Evolutionary conservation across 371 early-diverging fungal genomes (phyloP), one percentile per base, ranked within the genome.

Genomic region (Haplosporangium sp.): DNA sequence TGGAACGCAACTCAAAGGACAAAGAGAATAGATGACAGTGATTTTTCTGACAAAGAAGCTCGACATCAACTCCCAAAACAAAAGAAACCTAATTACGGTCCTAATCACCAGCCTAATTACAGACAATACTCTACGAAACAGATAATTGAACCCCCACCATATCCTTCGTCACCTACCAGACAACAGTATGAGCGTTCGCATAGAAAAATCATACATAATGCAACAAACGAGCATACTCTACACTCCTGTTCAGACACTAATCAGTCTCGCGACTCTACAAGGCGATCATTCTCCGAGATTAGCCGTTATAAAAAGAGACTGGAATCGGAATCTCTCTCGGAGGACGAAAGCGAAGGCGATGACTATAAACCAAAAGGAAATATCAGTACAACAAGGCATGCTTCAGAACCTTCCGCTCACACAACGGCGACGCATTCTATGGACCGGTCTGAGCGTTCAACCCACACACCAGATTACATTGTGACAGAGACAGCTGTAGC

Each of bases 371-470:
- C 8, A 13, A 37, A 10, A 56, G 57, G 27, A 10, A 56, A 56
- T 56, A 40, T 55, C 42, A 65, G 40, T 27, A 55, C 56, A 9
- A 56, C 56, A 15, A 40, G 56, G 9, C 65, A 56, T 37, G 56
- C 39, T 42, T 39, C 60, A n/a, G 39, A 17, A 59, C 4, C 17
- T n/a, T 5, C 40, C 60, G 39, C 6, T 20, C n/a, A 39, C 40
- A 59, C 60, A 40, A 20, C 34, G 9, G 38, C 57, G 4, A 35
- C 27, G 1, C 57, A 27, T 35, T 39, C 40, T n/a, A 5, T 40
- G 5, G 17, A 39, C 5, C 60, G 40, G 19, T 39, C 17, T 40
- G 39, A 17, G 40, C 60, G 40, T 39, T 60, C 60, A 60, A 60
- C 15, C 17, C 40, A 4, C 27, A 35, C 4, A 35, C 57, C 15